Conservation (phyloP, 2,329 filamentous ascomycete genomes). For the Hypoxylon sp. region DNA sequence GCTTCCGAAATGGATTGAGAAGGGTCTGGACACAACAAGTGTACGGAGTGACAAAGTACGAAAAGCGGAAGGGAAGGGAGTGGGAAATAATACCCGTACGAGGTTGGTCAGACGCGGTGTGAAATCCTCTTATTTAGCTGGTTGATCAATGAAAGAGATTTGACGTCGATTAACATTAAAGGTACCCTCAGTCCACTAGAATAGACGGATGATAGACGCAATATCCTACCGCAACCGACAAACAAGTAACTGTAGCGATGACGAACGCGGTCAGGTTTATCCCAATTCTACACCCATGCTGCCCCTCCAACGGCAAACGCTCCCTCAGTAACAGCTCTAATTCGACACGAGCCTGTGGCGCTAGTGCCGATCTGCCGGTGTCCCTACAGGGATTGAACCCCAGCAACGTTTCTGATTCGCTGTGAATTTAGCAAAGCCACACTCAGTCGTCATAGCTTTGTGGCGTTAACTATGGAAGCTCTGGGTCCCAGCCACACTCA, state of each 20-base stretch:
- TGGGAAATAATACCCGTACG: conserved; percentile 18
- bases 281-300: conserved; percentile 17
- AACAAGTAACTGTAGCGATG: conserved; percentile 29
- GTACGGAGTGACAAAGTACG: conserved; percentile 23
- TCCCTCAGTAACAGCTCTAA: conserved; percentile 26
- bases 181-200: conserved; percentile 2
- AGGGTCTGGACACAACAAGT: conserved; percentile 15
- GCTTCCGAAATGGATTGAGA: conserved; percentile 17
- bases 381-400: conserved; percentile 12
- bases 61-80: conserved; percentile 16
- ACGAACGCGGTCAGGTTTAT: conserved; percentile 38
- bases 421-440: conserved; percentile 28
- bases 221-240: conserved; percentile 22
- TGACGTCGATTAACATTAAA: conserved; percentile 31
- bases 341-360: conserved; percentile 29
- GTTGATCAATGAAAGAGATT: conserved; percentile 41
- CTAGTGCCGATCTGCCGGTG: conserved; percentile 41
- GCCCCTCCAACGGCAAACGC: conserved; percentile 30
- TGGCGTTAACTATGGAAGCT: conserved; percentile 24
- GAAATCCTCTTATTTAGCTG: conserved; percentile 22
- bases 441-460: conserved; percentile 30
- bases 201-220: conserved; percentile 22
- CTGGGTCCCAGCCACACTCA: conserved; percentile 31
- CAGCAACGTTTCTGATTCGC: conserved; percentile 30
- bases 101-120: conserved; percentile 28